Evolutionary conservation across 106 monocot genomes (phyloP), one percentile per base, ranked within the genome.

Genomic region (Ottelia alismoides): DNA sequence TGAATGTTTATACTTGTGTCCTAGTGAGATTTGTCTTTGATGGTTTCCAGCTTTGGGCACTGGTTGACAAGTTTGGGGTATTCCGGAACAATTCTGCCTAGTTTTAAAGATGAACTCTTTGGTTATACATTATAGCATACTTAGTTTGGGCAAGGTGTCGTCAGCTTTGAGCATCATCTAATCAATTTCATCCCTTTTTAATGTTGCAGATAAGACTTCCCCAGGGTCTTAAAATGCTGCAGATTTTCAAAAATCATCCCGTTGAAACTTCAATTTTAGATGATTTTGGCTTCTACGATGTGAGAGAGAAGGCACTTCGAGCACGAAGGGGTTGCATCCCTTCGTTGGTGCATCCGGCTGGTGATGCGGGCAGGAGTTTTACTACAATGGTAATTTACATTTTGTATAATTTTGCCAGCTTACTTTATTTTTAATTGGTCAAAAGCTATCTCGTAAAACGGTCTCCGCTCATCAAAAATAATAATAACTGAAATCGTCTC

Each of bases 211-310:
- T 92, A 56, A 53, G 52, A 25, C 74, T 86, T 55, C 82, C 74
- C 28, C 92, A 92, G 57, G 92, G 92, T 27, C 44, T 92, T 46
- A 61, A 55, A 53, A 86, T 92, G 92, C 76, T 92, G 61, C 25
- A 54, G 20, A 79, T 80, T 60, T 86, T 92, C 67, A 86, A 86
- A 70, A 47, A 22, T 46, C 77, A 74, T 53, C 60, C 43, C 14
- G 35, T 35, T 32, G 63, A 43, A 64, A 74, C 66, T 47, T 82
- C 82, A 22, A 60, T 92, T 9, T 51, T 92, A 27, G 86, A 92
- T 70, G 92, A 92, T 74, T 85, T 83, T 62, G 70, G 53, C 4
- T 86, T 74, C 70, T 92, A 86, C 49, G 86, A 92, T 40, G 49
- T 58, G 11, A 68, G 48, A 49, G 69, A 77, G 60, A 92, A 63